Percentiles rank a stretch among this genome's conserved stretches.
Conservation (phyloP, 1,284 basidiomycete genomes). For the Puccinia horiana region DNA sequence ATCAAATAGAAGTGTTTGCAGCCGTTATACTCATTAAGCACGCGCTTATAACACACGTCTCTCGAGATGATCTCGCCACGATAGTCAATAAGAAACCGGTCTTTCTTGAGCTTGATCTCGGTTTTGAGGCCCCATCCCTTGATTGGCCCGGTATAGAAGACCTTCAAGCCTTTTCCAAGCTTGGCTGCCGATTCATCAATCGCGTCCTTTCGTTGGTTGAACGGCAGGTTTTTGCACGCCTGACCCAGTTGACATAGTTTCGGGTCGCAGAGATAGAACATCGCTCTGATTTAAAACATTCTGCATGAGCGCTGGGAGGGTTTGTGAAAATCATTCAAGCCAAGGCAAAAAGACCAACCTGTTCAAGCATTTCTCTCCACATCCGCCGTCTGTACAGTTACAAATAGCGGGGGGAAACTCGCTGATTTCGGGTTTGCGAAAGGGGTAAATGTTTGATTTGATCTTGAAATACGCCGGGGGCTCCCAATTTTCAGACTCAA, state of each 20-base stretch:
- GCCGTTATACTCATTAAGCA: conserved; percentile 36
- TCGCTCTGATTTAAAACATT: conserved; percentile 2
- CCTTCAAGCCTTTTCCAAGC: conserved; percentile 40
- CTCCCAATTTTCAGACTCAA: conserved; percentile 13
- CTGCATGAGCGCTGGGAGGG: neutral
- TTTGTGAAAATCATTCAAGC: neutral
- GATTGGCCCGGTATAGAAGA: conserved; percentile 38
- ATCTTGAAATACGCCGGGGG: conserved; percentile 45
- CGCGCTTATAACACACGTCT: conserved; percentile 39
- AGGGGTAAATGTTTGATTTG: conserved; percentile 44
- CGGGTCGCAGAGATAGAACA: conserved; percentile 44
- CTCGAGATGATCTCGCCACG: conserved; percentile 42
- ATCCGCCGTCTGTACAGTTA: conserved; percentile 40
- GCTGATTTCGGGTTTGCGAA: conserved; percentile 29
- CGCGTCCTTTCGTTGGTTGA: conserved; percentile 42
- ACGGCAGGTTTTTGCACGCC: conserved; percentile 42
- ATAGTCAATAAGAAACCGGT: conserved; percentile 42
- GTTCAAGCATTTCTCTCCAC: conserved; percentile 45
- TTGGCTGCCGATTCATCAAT: conserved; percentile 35
- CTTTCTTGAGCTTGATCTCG: conserved; percentile 47
- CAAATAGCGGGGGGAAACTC: conserved; percentile 44
- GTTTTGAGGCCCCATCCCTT: conserved; percentile 46
- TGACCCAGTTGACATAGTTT: conserved; percentile 39
- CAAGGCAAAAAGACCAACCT: conserved; percentile 17
- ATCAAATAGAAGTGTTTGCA: conserved; percentile 45